These are phyloP conservation scores for Saccharomycopsis malanga DNA, from an alignment of 805 yeast genomes.

Conservation along the genomic window DNA sequence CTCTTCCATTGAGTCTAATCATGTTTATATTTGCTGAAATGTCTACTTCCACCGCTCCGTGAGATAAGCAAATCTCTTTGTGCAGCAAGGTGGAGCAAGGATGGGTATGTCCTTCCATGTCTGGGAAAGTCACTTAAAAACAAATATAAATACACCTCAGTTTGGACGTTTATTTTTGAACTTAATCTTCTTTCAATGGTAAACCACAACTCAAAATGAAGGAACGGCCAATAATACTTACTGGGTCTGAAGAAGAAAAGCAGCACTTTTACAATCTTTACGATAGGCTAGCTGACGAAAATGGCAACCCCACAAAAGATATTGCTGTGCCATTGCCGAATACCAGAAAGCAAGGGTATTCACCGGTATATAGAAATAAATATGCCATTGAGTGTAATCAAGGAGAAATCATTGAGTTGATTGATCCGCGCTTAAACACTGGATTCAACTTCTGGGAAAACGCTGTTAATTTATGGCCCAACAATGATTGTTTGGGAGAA, in stretches of 20 bases:
- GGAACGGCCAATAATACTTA: neutral
- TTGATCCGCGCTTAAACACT: conserved; percentile 42
- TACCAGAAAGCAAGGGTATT: conserved; percentile 35
- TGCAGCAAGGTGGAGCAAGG: no score
- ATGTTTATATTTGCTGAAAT: no score
- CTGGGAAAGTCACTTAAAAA: no score
- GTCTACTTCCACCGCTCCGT: no score
- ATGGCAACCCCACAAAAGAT: neutral
- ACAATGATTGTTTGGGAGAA: conserved; percentile 40
- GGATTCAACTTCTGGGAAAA: conserved; percentile 39
- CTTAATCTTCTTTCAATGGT: no score
- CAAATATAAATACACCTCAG: no score
- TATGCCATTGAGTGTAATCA: conserved; percentile 20
- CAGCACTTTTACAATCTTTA: neutral
- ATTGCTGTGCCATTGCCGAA: conserved; percentile 31
- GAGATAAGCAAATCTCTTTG: no score
- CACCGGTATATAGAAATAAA: conserved; percentile 38
- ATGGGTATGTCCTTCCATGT: no score
- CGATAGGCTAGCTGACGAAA: neutral
- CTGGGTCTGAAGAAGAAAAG: neutral
- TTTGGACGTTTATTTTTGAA: no score
- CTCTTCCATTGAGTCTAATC: no score
- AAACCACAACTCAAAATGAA: neutral
- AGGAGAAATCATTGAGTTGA: conserved; percentile 28
- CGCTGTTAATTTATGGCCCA: conserved; percentile 32